Conservation (phyloP, 2,329 filamentous ascomycete species). For the Fusarium graminum region DNA sequence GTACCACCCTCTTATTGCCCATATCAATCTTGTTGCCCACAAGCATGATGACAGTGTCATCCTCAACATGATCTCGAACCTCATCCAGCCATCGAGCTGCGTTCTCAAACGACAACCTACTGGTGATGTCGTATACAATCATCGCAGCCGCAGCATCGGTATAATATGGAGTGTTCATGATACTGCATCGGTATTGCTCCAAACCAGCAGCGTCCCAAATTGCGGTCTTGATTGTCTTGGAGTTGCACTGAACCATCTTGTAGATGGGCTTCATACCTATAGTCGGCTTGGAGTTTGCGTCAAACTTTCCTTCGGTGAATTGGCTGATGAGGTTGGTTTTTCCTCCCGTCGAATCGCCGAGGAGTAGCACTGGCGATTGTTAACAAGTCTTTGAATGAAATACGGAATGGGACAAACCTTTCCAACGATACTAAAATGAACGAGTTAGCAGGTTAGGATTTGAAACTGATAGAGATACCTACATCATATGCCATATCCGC, state of each 20-base stretch:
- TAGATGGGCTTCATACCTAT: constrained; percentile 11
- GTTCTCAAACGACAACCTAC: constrained; percentile 2
- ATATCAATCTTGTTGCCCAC: constrained; percentile 19
- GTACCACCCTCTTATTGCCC: neutral
- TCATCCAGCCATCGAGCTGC: neutral
- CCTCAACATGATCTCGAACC: neutral
- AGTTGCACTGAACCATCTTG: constrained; percentile 7
- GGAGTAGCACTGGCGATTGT: neutral
- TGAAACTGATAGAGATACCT: rapidly evolving
- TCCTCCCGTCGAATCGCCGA: constrained; percentile 12
- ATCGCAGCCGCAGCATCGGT: neutral
- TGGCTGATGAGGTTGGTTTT: constrained; percentile 19
- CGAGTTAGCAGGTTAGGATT: neutral
- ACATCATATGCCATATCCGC: constrained; percentile 1
- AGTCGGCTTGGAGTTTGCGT: neutral
- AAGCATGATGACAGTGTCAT: neutral
- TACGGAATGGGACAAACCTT: neutral
- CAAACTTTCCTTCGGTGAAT: constrained; percentile 4
- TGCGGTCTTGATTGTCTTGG: constrained; percentile 1
- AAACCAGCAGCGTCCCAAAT: constrained; percentile 17
- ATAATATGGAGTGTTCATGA: neutral
- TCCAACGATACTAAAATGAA: neutral
- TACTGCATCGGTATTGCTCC: neutral
- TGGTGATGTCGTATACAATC: constrained; percentile 11
- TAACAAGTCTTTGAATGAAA: rapidly evolving